Percentiles rank a stretch among this genome's conserved stretches.
Conservation (phyloP, 345 rosid species). For the Eucalyptus erythrocorys region DNA sequence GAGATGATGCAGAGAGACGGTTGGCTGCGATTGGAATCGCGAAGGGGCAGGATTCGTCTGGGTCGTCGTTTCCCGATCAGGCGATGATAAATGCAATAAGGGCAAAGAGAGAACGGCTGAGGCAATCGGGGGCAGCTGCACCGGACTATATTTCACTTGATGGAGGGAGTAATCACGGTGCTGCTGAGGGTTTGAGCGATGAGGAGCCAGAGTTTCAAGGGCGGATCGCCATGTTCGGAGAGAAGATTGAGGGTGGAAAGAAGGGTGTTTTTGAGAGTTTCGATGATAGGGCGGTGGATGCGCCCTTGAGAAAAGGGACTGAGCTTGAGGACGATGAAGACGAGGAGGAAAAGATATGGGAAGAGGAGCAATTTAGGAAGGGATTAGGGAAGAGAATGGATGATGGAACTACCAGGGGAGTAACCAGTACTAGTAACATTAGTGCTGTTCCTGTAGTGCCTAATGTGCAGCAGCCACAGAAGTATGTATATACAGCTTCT, state of each 20-base stretch:
- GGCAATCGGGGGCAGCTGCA: constrained; percentile 47
- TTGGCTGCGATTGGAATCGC: constrained; percentile 16
- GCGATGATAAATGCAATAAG: constrained; percentile 51
- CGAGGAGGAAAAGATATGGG: constrained; percentile 86
- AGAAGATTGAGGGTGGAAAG: constrained; percentile 14
- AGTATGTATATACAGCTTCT: constrained; percentile 7
- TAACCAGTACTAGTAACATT: background rate
- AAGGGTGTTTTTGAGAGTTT: constrained; percentile 69
- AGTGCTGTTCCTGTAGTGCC: constrained; percentile 2
- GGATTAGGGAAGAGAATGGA: constrained; percentile 84
- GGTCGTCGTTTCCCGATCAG: constrained; percentile 15
- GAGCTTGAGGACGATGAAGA: constrained; percentile 35
- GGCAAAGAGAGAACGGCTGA: constrained; percentile 56
- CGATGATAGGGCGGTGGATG: constrained; percentile 20
- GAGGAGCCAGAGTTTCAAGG: constrained; percentile 66
- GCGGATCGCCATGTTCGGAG: constrained; percentile 45
- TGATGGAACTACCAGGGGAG: constrained; percentile 32
- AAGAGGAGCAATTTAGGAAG: constrained; percentile 88
- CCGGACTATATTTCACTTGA: constrained; percentile 78
- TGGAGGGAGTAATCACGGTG: constrained; percentile 26
- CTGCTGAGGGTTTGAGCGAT: constrained; percentile 58
- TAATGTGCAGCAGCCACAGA: constrained; percentile 20
- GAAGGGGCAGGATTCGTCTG: constrained; percentile 2
- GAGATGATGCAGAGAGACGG: background rate
- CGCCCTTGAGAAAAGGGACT: background rate